Percentiles rank a stretch among this genome's conserved stretches.
phyloP scores from a whole-genome alignment of 2,329 filamentous ascomycete species.

The Orbilia blumenaviensis region DNA sequence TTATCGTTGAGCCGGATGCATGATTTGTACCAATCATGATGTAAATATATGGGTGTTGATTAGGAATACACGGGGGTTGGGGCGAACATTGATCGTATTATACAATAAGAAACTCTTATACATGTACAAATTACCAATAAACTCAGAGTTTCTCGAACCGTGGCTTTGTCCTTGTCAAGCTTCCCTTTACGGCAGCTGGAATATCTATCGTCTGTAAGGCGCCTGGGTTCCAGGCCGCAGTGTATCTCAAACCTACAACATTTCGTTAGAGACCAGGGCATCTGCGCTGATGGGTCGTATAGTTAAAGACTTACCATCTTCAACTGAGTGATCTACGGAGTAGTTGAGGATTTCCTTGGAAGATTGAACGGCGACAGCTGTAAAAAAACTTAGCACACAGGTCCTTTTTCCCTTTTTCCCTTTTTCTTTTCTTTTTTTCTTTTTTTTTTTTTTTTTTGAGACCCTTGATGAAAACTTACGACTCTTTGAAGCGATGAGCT shows the following conservation, averaged over 20 bases:
- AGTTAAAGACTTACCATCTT: conserved; percentile 70
- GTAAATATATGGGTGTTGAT: background rate
- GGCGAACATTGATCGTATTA: conserved; percentile 10
- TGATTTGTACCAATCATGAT: background rate
- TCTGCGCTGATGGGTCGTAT: background rate
- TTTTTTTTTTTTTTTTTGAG: too few species aligned
- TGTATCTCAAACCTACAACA: conserved; percentile 75
- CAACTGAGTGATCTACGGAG: conserved; percentile 78
- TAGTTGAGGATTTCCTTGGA: conserved; percentile 89
- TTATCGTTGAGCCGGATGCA: background rate
- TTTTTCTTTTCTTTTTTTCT: too few species aligned
- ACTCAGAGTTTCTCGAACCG: conserved; percentile 82
- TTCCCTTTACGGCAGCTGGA: conserved; percentile 75
- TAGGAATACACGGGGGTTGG: background rate
- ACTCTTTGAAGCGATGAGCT: conserved; percentile 78
- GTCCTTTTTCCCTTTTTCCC: too few species aligned
- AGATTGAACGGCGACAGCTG: conserved; percentile 80
- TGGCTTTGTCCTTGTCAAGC: conserved; percentile 79
- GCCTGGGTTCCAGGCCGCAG: conserved; percentile 84
- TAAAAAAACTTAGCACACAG: background rate
- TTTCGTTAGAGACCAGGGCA: background rate
- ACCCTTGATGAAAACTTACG: conserved; percentile 61
- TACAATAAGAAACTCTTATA: conserved; percentile 12
- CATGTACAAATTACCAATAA: background rate
- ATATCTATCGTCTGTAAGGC: conserved; percentile 85